These are phyloP conservation scores for Cercospora canescens DNA, from an alignment of 2,329 filamentous ascomycete genomes.

Conservation along the genomic window DNA sequence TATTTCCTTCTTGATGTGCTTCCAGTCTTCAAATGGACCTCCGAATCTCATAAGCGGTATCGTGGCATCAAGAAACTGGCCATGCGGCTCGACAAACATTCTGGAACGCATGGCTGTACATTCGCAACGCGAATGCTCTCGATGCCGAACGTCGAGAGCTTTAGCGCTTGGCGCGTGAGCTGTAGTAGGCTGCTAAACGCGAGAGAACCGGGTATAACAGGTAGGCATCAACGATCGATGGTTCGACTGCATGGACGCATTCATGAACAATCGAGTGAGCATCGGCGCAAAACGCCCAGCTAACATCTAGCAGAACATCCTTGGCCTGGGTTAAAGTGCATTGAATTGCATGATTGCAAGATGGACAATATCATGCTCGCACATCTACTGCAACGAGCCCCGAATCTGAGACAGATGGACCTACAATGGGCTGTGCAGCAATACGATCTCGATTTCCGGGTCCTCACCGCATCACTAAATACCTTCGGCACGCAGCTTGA, in stretches of 20 bases:
- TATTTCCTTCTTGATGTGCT: constrained; percentile 11
- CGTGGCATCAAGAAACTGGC: constrained; percentile 3
- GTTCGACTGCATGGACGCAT: too few relatives aligned
- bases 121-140: constrained; percentile 11
- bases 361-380: constrained; percentile 10
- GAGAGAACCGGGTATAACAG: neutral
- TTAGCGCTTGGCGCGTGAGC: constrained; percentile 11
- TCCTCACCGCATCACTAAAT: constrained; percentile 8
- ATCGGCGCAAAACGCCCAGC: neutral
- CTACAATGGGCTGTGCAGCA: constrained; percentile 8
- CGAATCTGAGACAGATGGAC: constrained; percentile 9
- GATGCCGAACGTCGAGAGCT: constrained; percentile 2
- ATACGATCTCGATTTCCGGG: constrained; percentile 7
- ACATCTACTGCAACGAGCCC: constrained; percentile 5
- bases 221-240: neutral
- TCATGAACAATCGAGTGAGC: neutral
- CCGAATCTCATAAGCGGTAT: constrained; percentile 7
- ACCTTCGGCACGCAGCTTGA: constrained; percentile 5
- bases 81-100: constrained; percentile 13
- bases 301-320: neutral
- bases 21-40: neutral
- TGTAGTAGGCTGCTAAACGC: constrained; percentile 4
- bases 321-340: constrained; percentile 6
- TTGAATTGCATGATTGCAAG: constrained; percentile 11
- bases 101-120: constrained; percentile 6